Evolutionary conservation across 106 monocot genomes (phyloP), one percentile per base, ranked within the genome.

Genomic region (Dendrobium nobile): DNA sequence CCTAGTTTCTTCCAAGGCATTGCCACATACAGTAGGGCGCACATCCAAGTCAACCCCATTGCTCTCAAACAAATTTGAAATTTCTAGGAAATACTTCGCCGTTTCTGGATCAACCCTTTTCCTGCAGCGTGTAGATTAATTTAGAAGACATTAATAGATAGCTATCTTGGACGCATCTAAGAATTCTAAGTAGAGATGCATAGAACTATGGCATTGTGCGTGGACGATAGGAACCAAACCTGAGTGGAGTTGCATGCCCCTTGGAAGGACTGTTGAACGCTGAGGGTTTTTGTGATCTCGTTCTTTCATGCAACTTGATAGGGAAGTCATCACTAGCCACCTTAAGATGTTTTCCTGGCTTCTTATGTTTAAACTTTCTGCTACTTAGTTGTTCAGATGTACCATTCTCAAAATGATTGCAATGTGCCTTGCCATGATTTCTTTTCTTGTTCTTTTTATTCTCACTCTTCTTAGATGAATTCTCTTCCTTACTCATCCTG

Each of bases 91-190:
- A 78, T 98, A 98, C 77, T 91, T 95, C 5, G 84, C 86, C 31
- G 91, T 92, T 84, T 92, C 92, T 54, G 95, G 92, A 82, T 98
- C 92, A 77, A 98, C 91, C 51, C 67, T 91, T 82, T 86, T 98
- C 82, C 98, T 98, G 78, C 75, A 84, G 4, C 9, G 47, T 45
- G 31, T 2, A 26, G 20, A 15, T 43, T 61, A 37, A 9, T 64
- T 79, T 0, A 79, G 79, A 18, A 40, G n/a, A 22, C 4, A 78
- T 37, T 6, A 56, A 64, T 19, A 79, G 44, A 41, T 42, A 78
- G 45, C 15, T 16, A 70, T 37, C 9, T 26, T 37, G 15, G 11
- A 70, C 4, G 16, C 70, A 70, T 33, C 0, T 22, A 15, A 64
- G 37, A 70, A 33, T 70, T 33, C 37, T 70, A 70, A 37, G 70